A percentile compares a stretch with the other conserved stretches of the same genome.
These are phyloP conservation scores for Gynochthodes officinalis DNA, from an alignment of 257 asterid genomes.

Conservation along the genomic window DNA sequence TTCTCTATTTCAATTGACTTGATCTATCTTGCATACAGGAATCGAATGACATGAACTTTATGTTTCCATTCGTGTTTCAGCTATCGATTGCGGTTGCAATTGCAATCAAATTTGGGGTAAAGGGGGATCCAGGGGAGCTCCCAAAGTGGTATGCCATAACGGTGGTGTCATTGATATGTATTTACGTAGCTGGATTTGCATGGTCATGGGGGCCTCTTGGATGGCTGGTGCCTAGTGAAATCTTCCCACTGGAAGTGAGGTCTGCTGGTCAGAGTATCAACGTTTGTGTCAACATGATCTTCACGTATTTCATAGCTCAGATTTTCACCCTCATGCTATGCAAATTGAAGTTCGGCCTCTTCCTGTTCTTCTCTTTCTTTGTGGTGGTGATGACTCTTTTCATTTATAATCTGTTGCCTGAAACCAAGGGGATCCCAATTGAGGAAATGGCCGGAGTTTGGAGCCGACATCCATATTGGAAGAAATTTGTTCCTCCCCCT, in stretches of 20 bases:
- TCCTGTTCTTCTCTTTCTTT: conserved; percentile 52
- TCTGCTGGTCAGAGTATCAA: conserved; percentile 73
- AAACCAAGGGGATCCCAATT: conserved; percentile 63
- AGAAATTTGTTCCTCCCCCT: conserved; percentile 9
- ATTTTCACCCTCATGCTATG: conserved; percentile 57
- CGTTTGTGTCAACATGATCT: conserved; percentile 62
- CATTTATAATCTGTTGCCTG: conserved; percentile 52
- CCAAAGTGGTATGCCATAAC: conserved; percentile 53
- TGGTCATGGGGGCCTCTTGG: conserved; percentile 95
- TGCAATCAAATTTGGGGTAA: conserved; percentile 53
- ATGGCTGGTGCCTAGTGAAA: conserved; percentile 80
- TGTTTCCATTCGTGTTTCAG: conserved; percentile 21
- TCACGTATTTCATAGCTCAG: conserved; percentile 59
- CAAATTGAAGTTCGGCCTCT: conserved; percentile 55
- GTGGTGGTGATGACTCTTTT: conserved; percentile 51
- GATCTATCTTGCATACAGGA: too few relatives aligned
- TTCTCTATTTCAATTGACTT: too few relatives aligned
- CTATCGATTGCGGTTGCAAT: conserved; percentile 38
- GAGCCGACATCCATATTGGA: conserved; percentile 69
- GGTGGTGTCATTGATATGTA: conserved; percentile 62
- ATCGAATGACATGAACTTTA: too few relatives aligned
- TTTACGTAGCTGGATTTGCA: conserved; percentile 66
- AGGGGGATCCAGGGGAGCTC: conserved; percentile 44
- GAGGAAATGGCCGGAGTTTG: conserved; percentile 71
- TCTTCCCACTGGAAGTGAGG: conserved; percentile 68